phyloP scores from a whole-genome alignment of 805 yeast species.

The Candida nitratophila region DNA sequence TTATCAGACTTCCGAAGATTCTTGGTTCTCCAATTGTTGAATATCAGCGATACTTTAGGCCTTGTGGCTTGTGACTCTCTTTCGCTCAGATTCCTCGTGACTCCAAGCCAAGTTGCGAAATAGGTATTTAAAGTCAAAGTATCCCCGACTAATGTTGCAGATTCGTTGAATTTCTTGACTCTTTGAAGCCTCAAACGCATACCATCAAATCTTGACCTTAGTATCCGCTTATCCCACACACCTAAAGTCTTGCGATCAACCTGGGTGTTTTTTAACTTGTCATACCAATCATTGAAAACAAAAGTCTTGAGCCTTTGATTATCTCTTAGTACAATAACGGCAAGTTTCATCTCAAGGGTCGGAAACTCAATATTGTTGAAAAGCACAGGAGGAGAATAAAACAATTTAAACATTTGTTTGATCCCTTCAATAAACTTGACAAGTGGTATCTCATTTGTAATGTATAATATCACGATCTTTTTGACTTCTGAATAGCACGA shows the following conservation, averaged over 20 bases:
- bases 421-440: conserved; percentile 14
- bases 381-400: conserved; percentile 12
- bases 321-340: conserved; percentile 14
- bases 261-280: background rate
- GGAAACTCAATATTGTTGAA: conserved; percentile 13
- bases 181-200: background rate
- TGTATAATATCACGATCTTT: conserved; percentile 13
- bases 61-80: background rate
- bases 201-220: background rate
- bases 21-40: background rate
- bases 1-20: background rate
- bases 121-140: background rate
- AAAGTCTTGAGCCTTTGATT: conserved; percentile 13
- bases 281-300: conserved; percentile 14
- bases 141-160: background rate
- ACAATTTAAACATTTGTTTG: conserved; percentile 3
- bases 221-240: conserved; percentile 5
- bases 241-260: background rate
- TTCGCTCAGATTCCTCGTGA: background rate
- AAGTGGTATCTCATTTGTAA: conserved; percentile 5
- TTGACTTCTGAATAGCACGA: conserved; percentile 13
- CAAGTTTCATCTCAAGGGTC: conserved; percentile 20
- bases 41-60: background rate
- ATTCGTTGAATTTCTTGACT: background rate
- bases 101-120: background rate